Percentiles rank a stretch among this genome's conserved stretches.
phyloP scores from a whole-genome alignment of 225 moss, liverwort and hornwort species.

The Pleurozium schreberi region DNA sequence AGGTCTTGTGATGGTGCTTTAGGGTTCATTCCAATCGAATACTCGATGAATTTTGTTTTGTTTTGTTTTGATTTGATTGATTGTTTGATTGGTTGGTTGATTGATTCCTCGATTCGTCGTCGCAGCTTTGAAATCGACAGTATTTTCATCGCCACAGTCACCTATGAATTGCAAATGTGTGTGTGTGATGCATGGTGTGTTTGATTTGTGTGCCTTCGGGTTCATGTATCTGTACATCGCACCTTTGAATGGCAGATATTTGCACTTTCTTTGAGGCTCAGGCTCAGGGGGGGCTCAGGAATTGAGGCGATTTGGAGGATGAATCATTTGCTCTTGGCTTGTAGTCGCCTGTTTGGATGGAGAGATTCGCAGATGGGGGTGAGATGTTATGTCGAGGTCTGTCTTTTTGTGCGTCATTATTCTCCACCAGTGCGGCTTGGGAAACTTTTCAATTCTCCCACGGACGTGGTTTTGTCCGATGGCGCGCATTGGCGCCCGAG shows the following conservation, averaged over 20 bases:
- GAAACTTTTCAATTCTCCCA: background rate
- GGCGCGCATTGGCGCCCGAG: background rate
- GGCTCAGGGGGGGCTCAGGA: background rate
- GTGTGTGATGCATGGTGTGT: background rate
- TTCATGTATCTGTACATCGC: background rate
- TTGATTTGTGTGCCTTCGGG: background rate
- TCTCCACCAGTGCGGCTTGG: background rate
- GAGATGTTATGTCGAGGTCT: background rate
- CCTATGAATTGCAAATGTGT: background rate
- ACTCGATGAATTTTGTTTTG: too few relatives aligned
- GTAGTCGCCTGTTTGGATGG: background rate
- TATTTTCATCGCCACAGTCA: background rate
- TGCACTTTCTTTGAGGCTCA: background rate
- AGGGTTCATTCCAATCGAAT: background rate
- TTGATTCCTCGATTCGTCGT: background rate
- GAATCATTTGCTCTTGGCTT: background rate
- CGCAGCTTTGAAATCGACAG: background rate
- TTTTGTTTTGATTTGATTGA: too few relatives aligned
- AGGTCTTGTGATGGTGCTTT: background rate
- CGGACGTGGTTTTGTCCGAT: background rate
- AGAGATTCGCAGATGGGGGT: background rate
- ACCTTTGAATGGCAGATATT: background rate
- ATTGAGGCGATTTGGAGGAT: background rate
- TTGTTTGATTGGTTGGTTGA: background rate
- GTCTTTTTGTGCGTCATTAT: background rate